Evolutionary conservation across 139 green algal genomes (phyloP).

Genomic region (Eudorina sp.): DNA sequence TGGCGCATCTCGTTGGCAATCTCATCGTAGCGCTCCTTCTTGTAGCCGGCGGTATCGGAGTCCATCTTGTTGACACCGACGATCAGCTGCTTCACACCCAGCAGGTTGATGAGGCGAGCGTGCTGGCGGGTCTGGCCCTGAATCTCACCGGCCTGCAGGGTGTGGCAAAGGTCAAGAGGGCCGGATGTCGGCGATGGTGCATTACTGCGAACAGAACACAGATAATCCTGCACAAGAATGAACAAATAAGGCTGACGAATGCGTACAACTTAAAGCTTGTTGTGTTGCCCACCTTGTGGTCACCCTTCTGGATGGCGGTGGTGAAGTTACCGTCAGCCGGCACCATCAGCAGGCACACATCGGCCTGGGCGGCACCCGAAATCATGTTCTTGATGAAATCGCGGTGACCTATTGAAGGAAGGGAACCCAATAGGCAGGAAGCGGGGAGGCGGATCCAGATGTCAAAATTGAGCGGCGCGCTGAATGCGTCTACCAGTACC

Average conservation of each 20-base stretch:
- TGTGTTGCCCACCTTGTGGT: constrained; percentile 89
- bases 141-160: constrained; percentile 81
- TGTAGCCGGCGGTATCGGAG: constrained; percentile 94
- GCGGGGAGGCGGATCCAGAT: too few relatives aligned
- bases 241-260: neutral
- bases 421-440: neutral
- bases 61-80: constrained; percentile 98
- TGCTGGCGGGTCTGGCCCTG: constrained; percentile 99
- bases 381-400: constrained; percentile 99
- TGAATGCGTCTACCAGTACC: too few relatives aligned
- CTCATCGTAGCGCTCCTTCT: constrained; percentile 95
- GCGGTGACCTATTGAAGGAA: constrained; percentile 91
- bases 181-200: neutral
- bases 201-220: neutral
- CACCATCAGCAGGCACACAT: constrained; percentile 92
- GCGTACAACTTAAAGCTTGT: too few relatives aligned
- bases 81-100: constrained; percentile 99
- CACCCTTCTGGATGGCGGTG: constrained; percentile 97
- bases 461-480: too few relatives aligned
- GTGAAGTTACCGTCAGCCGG: constrained; percentile 95
- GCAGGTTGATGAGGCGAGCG: constrained; percentile 96
- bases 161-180: neutral
- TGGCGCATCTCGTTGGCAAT: constrained; percentile 97
- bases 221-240: neutral
- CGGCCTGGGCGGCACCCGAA: constrained; percentile 95